A percentile compares a stretch with the other conserved stretches of the same genome.
Evolutionary conservation across 2,329 filamentous ascomycete genomes (phyloP).

Genomic region (Fusarium devonianum): DNA sequence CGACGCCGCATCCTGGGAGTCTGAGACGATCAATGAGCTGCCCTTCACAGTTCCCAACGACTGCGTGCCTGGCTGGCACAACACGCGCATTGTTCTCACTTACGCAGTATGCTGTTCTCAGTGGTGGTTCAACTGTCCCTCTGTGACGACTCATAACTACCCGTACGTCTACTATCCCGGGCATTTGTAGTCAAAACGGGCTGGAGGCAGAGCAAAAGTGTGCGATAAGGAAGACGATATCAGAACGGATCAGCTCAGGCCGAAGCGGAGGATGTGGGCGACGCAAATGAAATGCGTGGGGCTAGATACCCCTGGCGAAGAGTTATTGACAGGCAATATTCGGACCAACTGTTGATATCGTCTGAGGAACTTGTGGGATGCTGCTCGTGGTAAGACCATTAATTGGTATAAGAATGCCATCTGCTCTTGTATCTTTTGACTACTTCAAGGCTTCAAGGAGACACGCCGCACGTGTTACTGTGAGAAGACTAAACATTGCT

Average conservation of each 20-base stretch:
- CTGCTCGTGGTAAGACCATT: too few species aligned
- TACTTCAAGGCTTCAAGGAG: too few species aligned
- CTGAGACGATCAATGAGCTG: slow-evolving; percentile 27
- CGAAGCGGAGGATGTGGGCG: neutral
- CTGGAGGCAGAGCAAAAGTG: slow-evolving; percentile 2
- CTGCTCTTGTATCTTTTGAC: too few species aligned
- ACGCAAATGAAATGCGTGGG: neutral
- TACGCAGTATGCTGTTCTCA: slow-evolving; percentile 25
- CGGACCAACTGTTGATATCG: neutral
- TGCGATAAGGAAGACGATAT: slow-evolving; percentile 6
- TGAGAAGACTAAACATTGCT: too few species aligned
- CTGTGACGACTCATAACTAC: slow-evolving; percentile 19
- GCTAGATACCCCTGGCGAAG: too few species aligned
- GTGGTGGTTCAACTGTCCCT: slow-evolving; percentile 30
- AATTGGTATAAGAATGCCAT: too few species aligned
- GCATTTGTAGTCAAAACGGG: neutral
- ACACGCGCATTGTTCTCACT: slow-evolving; percentile 31
- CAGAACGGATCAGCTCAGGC: slow-evolving; percentile 26
- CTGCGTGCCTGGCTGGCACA: slow-evolving; percentile 40
- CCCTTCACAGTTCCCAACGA: slow-evolving; percentile 38
- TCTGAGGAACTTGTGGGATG: too few species aligned
- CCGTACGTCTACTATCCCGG: slow-evolving; percentile 16
- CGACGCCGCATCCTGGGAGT: slow-evolving; percentile 36
- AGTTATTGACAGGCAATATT: neutral
- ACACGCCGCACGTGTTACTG: too few species aligned